Conservation (phyloP, 306 rosid genomes). For the Rosa rugosa region DNA sequence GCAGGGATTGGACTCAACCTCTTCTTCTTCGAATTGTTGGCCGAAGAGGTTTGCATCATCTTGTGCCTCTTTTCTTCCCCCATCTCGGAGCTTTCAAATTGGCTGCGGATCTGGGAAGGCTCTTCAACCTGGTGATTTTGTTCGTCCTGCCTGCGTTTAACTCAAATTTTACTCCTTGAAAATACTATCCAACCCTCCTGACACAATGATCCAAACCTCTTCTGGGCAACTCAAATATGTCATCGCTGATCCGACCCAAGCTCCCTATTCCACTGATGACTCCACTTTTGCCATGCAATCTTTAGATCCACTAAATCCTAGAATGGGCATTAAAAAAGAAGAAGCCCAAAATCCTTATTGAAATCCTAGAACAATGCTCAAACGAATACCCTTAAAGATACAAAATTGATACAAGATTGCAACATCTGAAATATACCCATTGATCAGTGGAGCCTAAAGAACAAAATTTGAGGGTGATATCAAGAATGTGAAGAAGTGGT, state of each 20-base stretch:
- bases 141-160: too few species aligned
- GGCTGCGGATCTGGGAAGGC: too few species aligned
- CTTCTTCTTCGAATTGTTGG: too few species aligned
- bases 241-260: constrained; percentile 27
- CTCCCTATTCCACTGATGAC: constrained; percentile 21
- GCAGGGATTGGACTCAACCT: too few species aligned
- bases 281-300: constrained; percentile 25
- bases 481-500: not conserved
- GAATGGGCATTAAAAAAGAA: not conserved
- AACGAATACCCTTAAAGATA: constrained; percentile 19
- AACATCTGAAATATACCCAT: constrained; percentile 20
- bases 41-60: too few species aligned
- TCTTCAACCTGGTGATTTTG: too few species aligned
- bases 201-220: constrained; percentile 25
- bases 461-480: constrained; percentile 13
- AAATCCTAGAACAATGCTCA: constrained; percentile 19
- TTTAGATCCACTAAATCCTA: constrained; percentile 50
- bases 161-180: constrained; percentile 22
- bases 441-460: too few species aligned
- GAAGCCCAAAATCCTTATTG: constrained; percentile 29
- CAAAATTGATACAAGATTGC: constrained; percentile 21
- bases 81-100: too few species aligned
- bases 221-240: constrained; percentile 22
- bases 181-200: constrained; percentile 33
- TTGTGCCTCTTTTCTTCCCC: too few species aligned